Conservation (phyloP, 768 basidiomycete species). For the Lentinula raphanica region DNA sequence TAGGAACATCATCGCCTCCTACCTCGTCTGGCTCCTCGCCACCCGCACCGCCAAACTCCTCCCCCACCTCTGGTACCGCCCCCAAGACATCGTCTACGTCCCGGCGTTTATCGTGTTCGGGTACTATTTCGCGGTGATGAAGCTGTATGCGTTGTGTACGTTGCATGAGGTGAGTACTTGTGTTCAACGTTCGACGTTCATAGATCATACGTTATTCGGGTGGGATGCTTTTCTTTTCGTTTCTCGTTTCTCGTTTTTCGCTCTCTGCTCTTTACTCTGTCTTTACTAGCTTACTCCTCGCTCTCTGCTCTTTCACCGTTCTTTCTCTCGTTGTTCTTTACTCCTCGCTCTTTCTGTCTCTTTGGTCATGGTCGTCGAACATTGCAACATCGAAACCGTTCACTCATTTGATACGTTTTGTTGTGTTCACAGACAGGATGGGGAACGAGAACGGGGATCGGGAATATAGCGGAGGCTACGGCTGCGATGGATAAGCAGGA, state of each 20-base stretch:
- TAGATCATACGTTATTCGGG: too few relatives aligned
- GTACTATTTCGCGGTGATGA: constrained; percentile 95
- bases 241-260: not conserved
- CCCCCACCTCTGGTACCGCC: constrained; percentile 75
- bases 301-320: not conserved
- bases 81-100: constrained; percentile 72
- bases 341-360: too few relatives aligned
- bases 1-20: constrained; percentile 68
- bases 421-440: constrained; percentile 66
- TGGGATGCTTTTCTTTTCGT: too few relatives aligned
- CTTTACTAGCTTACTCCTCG: not conserved
- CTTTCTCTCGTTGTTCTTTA: too few relatives aligned
- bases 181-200: too few relatives aligned
- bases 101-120: constrained; percentile 87
- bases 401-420: too few relatives aligned
- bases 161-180: constrained; percentile 69
- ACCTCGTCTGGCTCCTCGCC: constrained; percentile 65
- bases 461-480: constrained; percentile 74
- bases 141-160: constrained; percentile 84
- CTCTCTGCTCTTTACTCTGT: not conserved
- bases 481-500: constrained; percentile 49
- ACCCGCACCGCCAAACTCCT: constrained; percentile 77
- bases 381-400: too few relatives aligned
- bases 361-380: too few relatives aligned
- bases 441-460: constrained; percentile 94